Base-by-base conservation (phyloP, 768 basidiomycete species). In the Tricholoma sp. region DNA sequence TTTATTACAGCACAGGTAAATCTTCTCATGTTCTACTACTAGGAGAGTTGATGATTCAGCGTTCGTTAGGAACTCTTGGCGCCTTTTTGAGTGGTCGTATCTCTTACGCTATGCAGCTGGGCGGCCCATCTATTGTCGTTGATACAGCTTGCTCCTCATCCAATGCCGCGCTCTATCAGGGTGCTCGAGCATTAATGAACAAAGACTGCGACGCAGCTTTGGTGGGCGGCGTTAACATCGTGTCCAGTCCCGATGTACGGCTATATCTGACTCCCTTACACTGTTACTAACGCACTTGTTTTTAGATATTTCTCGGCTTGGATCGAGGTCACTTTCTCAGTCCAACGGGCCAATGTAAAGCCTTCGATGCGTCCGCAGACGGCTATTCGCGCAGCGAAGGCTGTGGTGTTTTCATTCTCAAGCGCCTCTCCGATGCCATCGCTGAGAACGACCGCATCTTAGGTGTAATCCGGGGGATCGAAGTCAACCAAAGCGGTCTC, bases 121-220 rank as follows among this genome's bases (percentile, higher is more conserved):
- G 83, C 36, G 89, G 89, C 0, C 88, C 88, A 1, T 89, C 88
- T 0, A 72, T 87, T 15, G 85, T 86, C 0, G 69, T 88, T 34
- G 86, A 91, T 58, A 90, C 88, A 0, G 86, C 88, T 0, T 90
- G 89, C 65, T 90, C 88, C 7, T 86, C 87, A 4, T 86, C 86
- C 4, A 70, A 77, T 32, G 80, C 85, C 12, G 86, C 87, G 8
- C 71, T 90, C 28, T 80, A 90, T 68, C 85, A 85, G 59, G 89
- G 84, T 0, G 83, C 79, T 49, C 82, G 88, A 45, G 83, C 87
- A 0, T 69, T 91, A 31, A 73, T 78, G 68, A 79, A 78, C 55
- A 69, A 76, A 15, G 89, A 91, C 65, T 90, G 88, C 63, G 72
- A 78, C 59, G 77, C 85, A 24, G 86, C 86, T 0, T 69, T 91